Conservation (phyloP, 371 early-diverging fungal genomes). For the Mucor plumbeus region DNA sequence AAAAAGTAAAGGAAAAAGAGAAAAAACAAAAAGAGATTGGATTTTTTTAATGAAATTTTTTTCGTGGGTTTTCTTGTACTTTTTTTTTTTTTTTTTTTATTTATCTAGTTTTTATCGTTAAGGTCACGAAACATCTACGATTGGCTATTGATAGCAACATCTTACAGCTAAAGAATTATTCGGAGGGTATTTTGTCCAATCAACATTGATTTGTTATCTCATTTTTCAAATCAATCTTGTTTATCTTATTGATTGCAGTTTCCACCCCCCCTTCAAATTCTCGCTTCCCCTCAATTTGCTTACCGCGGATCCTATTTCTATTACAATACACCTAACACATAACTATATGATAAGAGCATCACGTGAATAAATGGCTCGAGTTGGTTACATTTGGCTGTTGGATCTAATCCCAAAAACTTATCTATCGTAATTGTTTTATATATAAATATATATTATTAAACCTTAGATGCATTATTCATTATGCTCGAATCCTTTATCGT, state of each 20-base stretch:
- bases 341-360: neutral
- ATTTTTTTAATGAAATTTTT: neutral
- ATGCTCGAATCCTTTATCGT: neutral
- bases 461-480: neutral
- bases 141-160: conserved; percentile 23
- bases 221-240: conserved; percentile 9
- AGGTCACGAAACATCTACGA: neutral
- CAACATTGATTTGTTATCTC: conserved; percentile 16
- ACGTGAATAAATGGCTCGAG: conserved; percentile 3
- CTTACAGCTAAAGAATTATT: conserved; percentile 5
- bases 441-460: neutral
- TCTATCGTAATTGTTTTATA: neutral
- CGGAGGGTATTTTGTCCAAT: conserved; percentile 23
- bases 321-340: neutral
- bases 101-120: conserved; percentile 8
- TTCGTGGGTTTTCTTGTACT: neutral
- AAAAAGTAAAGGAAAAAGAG: conserved; percentile 6
- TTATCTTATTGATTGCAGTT: conserved; percentile 1
- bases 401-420: conserved; percentile 10
- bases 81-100: conserved; percentile 2
- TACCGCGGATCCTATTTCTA: conserved; percentile 5
- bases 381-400: neutral
- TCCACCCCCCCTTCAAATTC: neutral
- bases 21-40: conserved; percentile 5
- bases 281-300: conserved; percentile 7